Conservation (phyloP, 306 rosid genomes). For the Medicago lupulina region DNA sequence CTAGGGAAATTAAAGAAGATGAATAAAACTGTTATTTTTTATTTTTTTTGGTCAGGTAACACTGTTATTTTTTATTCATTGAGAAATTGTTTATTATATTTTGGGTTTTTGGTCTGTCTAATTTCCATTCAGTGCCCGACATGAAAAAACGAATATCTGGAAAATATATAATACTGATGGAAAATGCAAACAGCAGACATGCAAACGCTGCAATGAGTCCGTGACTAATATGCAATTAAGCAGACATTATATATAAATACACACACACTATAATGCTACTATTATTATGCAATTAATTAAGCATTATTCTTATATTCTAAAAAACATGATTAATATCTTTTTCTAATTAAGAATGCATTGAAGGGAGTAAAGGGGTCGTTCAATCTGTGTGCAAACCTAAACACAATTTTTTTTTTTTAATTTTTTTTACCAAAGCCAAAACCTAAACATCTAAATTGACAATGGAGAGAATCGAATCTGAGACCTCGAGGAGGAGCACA, state of each 20-base stretch:
- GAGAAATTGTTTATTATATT: conserved; percentile 9
- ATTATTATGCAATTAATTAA: background rate
- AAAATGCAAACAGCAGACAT: background rate
- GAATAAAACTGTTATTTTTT: background rate
- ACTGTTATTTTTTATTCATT: background rate
- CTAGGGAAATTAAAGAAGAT: background rate
- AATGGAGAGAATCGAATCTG: too few relatives aligned
- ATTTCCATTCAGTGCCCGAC: background rate
- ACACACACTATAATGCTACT: too few relatives aligned
- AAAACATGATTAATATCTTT: too few relatives aligned
- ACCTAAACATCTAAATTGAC: too few relatives aligned
- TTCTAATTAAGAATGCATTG: too few relatives aligned
- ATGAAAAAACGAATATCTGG: background rate
- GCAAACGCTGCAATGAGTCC: conserved; percentile 23
- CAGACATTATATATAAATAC: too few relatives aligned
- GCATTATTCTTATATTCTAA: background rate
- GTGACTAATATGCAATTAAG: background rate
- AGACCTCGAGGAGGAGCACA: too few relatives aligned
- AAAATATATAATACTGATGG: background rate
- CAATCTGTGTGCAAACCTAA: background rate
- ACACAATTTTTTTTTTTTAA: too few relatives aligned
- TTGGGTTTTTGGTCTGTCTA: background rate
- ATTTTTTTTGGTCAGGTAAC: background rate
- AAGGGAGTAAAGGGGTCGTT: background rate
- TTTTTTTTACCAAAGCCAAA: too few relatives aligned